Evolutionary conservation across 768 basidiomycete genomes (phyloP).

Genomic region (Suillus bovinus): DNA sequence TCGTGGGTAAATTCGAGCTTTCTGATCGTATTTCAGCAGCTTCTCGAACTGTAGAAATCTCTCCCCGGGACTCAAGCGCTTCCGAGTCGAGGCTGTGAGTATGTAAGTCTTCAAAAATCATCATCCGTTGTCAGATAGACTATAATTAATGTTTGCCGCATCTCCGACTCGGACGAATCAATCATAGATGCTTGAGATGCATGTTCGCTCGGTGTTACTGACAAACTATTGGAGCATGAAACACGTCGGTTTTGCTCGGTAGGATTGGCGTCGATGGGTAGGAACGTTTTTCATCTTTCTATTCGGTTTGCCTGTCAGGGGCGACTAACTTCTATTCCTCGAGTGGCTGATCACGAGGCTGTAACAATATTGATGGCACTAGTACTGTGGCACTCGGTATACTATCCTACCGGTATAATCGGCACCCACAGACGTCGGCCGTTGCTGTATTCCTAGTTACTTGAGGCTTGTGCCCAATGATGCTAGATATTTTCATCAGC

Average conservation of each 20-base stretch:
- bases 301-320: neutral
- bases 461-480: too few relatives aligned
- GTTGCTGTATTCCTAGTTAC: too few relatives aligned
- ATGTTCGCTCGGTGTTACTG: neutral
- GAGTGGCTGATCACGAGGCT: neutral
- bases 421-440: too few relatives aligned
- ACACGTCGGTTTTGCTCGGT: neutral
- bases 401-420: too few relatives aligned
- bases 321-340: neutral
- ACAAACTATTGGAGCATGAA: too few relatives aligned
- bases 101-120: neutral
- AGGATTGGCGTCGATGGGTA: neutral
- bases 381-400: neutral
- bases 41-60: neutral
- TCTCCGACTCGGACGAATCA: neutral
- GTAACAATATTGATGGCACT: too few relatives aligned
- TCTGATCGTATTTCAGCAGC: slow-evolving; percentile 2
- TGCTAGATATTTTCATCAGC: too few relatives aligned
- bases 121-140: neutral
- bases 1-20: neutral
- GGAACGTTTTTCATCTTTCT: neutral
- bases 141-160: neutral
- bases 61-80: neutral
- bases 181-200: neutral
- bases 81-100: neutral